Evolutionary conservation across 129 eudicot genomes (phyloP), one percentile per base, ranked within the genome.

Genomic region (Tagetes erecta): DNA sequence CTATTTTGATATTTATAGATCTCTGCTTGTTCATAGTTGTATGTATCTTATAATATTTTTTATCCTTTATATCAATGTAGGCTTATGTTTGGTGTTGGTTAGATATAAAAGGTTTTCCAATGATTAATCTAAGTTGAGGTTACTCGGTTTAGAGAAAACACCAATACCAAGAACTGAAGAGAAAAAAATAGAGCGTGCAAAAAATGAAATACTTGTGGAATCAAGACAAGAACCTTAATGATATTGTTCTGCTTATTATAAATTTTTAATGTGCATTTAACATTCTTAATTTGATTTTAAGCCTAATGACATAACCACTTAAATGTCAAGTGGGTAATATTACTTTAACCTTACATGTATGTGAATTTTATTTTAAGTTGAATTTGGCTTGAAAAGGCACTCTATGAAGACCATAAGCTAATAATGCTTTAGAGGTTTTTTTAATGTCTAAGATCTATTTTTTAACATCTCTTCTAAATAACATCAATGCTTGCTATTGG

Each of bases 401-500:
- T 68, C 14, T 31, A 53, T 71, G 65, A 53, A 38, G 52, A 71
- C 8, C 11, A 12, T 6, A 7, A 49, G 14, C 36, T 20, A 20
- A 20, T 20, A 20, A 20, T 36, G 8, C 45, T 50, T 70, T 20
- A 20, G 27, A 20, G 27, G 27, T 20, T 20, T 20, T n/a, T 71
- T 40, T 13, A 1, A 20, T 37, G 36, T 20, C 39, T 40, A 71
- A 53, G 65, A 55, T 37, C 63, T 13, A 10, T 49, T 10, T 3
- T 11, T 20, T 51, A 14, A 71, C 55, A 14, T 71, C 46, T 75
- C 13, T 1, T 75, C 38, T 64, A n/a, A 64, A 66, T 69, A 58
- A 60, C 68, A 47, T 59, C 5, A 59, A 67, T 68, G 33, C 49
- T 35, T 70, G 55, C 58, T 82, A 4, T 64, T 78, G 73, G 79